Conservation (phyloP, 2,329 filamentous ascomycete species). For the Beauveria rudraprayagi region DNA sequence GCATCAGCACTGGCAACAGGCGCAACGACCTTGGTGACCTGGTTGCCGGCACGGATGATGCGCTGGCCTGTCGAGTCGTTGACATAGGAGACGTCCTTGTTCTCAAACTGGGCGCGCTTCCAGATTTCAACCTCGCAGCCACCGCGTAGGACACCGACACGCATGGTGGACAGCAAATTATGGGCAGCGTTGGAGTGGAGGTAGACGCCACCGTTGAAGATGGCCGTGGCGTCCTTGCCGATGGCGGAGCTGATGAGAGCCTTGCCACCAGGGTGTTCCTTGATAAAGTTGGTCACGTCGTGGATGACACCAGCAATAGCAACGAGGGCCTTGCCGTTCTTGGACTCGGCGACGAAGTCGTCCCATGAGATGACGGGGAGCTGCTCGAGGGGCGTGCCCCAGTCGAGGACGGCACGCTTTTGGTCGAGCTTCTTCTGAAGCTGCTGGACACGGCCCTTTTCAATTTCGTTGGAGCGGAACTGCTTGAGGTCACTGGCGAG, state of each 20-base stretch:
- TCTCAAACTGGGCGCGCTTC: constrained; percentile 79
- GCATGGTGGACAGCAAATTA: constrained; percentile 82
- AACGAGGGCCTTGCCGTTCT: constrained; percentile 62
- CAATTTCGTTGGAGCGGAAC: constrained; percentile 86
- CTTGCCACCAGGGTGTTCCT: constrained; percentile 84
- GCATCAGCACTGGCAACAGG: constrained; percentile 78
- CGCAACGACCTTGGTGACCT: constrained; percentile 75
- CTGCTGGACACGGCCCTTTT: constrained; percentile 85
- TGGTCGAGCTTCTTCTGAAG: constrained; percentile 89
- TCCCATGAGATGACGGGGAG: constrained; percentile 83
- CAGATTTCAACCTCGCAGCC: constrained; percentile 88
- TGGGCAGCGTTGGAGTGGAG: constrained; percentile 84
- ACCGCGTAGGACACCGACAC: constrained; percentile 76
- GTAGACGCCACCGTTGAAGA: constrained; percentile 90
- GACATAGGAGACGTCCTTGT: constrained; percentile 72
- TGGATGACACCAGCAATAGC: constrained; percentile 80
- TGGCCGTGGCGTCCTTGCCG: constrained; percentile 81
- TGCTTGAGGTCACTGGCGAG: constrained; percentile 83
- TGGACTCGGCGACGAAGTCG: constrained; percentile 68
- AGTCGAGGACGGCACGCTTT: constrained; percentile 74
- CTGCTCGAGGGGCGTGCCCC: constrained; percentile 78
- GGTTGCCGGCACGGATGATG: constrained; percentile 77
- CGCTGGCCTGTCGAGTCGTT: constrained; percentile 75
- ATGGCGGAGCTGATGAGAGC: constrained; percentile 75
- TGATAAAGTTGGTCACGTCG: constrained; percentile 76